Evolutionary conservation across 139 green algal species (phyloP).

Genomic region (Micromonas commoda): DNA sequence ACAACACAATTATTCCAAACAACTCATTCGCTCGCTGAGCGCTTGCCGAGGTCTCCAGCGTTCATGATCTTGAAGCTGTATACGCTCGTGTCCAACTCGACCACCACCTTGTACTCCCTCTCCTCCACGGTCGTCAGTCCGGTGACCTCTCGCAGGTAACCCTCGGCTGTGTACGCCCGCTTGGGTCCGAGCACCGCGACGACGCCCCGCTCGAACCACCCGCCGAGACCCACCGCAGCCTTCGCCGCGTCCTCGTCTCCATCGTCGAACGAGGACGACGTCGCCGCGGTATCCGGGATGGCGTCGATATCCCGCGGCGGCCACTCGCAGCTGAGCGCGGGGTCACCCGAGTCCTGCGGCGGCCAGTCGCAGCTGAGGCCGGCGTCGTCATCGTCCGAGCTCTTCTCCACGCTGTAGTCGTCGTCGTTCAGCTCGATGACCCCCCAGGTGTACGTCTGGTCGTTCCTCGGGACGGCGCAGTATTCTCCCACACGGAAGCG

Average conservation of each 20-base stretch:
- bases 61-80: constrained; percentile 2
- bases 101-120: not conserved
- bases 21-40: too few species aligned
- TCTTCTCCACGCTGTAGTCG: not conserved
- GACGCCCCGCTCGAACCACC: not conserved
- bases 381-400: not conserved
- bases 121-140: not conserved
- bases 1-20: too few species aligned
- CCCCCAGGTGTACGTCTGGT: constrained; percentile 17
- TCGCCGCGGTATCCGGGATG: too few species aligned
- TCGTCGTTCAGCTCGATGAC: constrained; percentile 13
- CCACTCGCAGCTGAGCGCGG: not conserved
- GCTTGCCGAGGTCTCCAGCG: not conserved
- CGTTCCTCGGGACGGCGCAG: not conserved
- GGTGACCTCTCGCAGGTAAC: not conserved
- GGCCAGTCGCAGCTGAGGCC: not conserved
- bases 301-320: not conserved
- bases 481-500: constrained; percentile 8
- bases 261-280: too few species aligned
- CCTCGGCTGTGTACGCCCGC: not conserved
- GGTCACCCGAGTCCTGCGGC: too few species aligned
- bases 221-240: not conserved
- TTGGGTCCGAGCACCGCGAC: not conserved
- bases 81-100: not conserved
- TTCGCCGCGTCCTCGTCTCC: too few species aligned